Evolutionary conservation across 139 green algal species (phyloP).

Genomic region (Helicosporidium sp.): DNA sequence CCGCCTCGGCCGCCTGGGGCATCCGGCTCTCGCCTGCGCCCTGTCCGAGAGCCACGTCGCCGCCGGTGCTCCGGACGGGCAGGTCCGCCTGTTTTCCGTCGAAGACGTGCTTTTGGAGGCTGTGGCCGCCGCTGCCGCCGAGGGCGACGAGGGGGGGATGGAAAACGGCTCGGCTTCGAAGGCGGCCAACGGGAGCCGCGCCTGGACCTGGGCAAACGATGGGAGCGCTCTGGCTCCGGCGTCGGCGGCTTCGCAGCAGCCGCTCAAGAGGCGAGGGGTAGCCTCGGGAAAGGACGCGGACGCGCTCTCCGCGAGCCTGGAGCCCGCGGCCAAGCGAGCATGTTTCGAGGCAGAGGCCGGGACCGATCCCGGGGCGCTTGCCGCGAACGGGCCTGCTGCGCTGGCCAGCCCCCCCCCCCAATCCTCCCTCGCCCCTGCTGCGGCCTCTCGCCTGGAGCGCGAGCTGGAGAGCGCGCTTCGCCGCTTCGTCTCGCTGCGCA

Average conservation of each 20-base stretch:
- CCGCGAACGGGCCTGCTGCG: background rate
- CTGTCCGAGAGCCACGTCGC: slow-evolving; percentile 1
- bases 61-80: slow-evolving; percentile 14
- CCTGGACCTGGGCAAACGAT: too few relatives aligned
- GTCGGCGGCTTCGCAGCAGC: too few relatives aligned
- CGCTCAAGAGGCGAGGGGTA: too few relatives aligned
- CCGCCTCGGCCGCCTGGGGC: background rate
- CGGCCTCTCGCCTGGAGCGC: slow-evolving; percentile 17
- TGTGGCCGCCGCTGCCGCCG: background rate
- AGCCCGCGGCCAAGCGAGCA: background rate
- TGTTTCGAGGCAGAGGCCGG: background rate
- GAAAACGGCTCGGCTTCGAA: background rate
- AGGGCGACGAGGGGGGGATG: background rate
- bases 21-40: slow-evolving; percentile 10
- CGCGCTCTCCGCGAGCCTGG: too few relatives aligned
- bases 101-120: slow-evolving; percentile 18
- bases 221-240: too few relatives aligned
- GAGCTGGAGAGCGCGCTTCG: slow-evolving; percentile 57
- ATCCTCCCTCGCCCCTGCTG: background rate
- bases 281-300: too few relatives aligned
- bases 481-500: slow-evolving; percentile 64
- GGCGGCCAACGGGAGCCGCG: too few relatives aligned
- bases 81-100: slow-evolving; percentile 24
- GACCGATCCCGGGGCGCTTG: background rate
- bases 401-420: too few relatives aligned